Evolutionary conservation across 257 asterid genomes (phyloP).

Genomic region (Lithospermum erythrorhizon): DNA sequence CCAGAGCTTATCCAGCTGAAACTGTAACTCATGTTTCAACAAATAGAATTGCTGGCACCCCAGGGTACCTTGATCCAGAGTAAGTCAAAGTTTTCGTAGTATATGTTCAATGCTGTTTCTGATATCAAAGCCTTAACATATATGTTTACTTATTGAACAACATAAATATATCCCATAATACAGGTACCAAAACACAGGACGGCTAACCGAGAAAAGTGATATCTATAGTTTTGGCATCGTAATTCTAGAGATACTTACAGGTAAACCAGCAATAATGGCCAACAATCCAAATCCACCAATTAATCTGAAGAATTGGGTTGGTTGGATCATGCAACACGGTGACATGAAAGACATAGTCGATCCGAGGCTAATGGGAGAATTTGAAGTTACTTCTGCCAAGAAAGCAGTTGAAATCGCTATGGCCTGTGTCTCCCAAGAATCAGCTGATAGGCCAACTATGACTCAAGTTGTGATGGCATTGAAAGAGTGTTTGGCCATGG

Average conservation of each 20-base stretch:
- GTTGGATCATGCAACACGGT: background rate
- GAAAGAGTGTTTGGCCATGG: no score
- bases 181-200: background rate
- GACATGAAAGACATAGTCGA: background rate
- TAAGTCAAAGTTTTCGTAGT: background rate
- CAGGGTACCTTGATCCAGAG: background rate
- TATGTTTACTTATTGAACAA: background rate
- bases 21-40: background rate
- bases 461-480: no score
- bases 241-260: background rate
- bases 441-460: no score
- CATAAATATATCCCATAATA: background rate
- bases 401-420: no score
- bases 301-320: background rate
- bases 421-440: no score
- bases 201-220: background rate
- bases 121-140: no score
- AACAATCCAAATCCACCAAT: background rate
- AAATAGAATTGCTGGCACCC: background rate
- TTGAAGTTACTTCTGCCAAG: no score
- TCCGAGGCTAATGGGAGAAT: no score
- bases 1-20: background rate
- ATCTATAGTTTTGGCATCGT: background rate
- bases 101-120: no score
- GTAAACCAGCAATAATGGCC: background rate